Percentiles rank a stretch among this genome's conserved stretches.
These are phyloP conservation scores for Sphaerostilbella broomeana DNA, from an alignment of 2,329 filamentous ascomycete genomes.

Conservation along the genomic window DNA sequence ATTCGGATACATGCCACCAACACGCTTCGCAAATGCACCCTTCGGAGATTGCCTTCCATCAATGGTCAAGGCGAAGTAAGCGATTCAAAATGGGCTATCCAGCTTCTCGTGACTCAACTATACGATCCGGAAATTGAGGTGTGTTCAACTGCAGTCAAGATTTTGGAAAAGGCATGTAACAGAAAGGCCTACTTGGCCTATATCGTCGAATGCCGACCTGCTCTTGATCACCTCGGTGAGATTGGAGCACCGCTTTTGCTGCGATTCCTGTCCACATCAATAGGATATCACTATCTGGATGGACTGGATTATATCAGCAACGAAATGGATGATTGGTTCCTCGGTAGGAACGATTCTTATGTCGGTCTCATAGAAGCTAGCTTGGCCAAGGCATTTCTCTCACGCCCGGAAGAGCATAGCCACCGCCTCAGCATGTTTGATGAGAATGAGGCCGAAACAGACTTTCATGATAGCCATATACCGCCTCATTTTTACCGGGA, in stretches of 20 bases:
- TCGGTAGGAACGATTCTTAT: constrained; percentile 94
- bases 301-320: constrained; percentile 97
- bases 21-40: constrained; percentile 79
- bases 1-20: constrained; percentile 89
- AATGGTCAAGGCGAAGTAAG: constrained; percentile 37
- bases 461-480: constrained; percentile 59
- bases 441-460: constrained; percentile 49
- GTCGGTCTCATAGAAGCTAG: constrained; percentile 94
- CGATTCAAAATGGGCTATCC: constrained; percentile 92
- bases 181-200: constrained; percentile 86
- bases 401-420: constrained; percentile 52
- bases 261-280: constrained; percentile 89
- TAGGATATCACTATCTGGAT: constrained; percentile 95
- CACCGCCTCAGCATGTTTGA: constrained; percentile 53
- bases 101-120: constrained; percentile 91
- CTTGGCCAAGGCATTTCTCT: constrained; percentile 75
- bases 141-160: constrained; percentile 92
- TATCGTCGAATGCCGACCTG: constrained; percentile 91
- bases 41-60: constrained; percentile 35
- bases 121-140: constrained; percentile 98
- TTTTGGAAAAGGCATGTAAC: constrained; percentile 95
- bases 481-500: constrained; percentile 98
- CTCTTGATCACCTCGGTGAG: constrained; percentile 90
- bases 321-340: constrained; percentile 99
- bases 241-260: constrained; percentile 90